Conservation (phyloP, 306 rosid species). For the Begonia loranthoides region DNA sequence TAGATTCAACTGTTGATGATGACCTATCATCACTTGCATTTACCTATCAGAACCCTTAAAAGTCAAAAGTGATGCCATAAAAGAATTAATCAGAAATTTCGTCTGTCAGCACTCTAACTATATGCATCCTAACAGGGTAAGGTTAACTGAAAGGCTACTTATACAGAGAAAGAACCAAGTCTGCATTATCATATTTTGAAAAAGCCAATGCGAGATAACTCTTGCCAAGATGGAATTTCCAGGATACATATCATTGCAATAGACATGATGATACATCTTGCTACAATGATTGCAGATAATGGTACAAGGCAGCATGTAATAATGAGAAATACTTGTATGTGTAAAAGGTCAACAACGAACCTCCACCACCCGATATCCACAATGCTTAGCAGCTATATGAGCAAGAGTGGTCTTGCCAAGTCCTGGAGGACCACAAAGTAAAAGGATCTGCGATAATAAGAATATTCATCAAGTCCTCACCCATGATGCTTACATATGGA, state of each 20-base stretch:
- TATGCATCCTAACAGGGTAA: no score
- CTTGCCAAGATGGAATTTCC: neutral
- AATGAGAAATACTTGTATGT: constrained; percentile 1
- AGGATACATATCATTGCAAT: neutral
- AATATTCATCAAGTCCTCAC: neutral
- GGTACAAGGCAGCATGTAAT: neutral
- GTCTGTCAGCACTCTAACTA: no score
- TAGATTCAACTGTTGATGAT: constrained; percentile 64
- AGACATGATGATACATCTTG: neutral
- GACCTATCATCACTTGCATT: constrained; percentile 99
- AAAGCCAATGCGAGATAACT: neutral
- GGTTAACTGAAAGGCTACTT: no score
- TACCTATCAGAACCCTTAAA: constrained; percentile 29
- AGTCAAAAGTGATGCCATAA: neutral
- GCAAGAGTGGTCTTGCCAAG: constrained; percentile 97
- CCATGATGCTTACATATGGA: no score
- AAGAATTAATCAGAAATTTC: neutral
- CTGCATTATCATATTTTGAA: no score
- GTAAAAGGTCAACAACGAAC: constrained; percentile 25
- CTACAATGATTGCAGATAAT: neutral
- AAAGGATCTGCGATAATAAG: constrained; percentile 50
- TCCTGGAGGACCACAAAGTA: constrained; percentile 90
- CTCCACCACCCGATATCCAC: constrained; percentile 92
- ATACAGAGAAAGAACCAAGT: no score
- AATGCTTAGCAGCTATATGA: constrained; percentile 87